phyloP scores from a whole-genome alignment of 23 red algal genomes.

The Chondrus crispus region DNA sequence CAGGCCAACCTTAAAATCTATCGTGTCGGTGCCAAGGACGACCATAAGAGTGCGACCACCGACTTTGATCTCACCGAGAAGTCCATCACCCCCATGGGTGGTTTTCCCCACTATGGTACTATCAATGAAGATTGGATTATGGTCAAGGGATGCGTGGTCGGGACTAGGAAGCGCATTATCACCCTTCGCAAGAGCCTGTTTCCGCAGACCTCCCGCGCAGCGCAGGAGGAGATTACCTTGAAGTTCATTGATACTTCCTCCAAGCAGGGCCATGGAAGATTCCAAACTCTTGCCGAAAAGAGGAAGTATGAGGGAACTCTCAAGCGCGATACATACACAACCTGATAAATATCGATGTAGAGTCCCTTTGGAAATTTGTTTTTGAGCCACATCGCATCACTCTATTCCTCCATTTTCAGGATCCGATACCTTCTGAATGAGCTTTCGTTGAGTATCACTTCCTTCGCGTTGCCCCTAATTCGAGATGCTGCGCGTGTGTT shows the following conservation, averaged over 20 bases:
- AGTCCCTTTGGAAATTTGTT: no score
- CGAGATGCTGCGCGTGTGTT: no score
- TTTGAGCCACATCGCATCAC: no score
- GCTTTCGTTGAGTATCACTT: no score
- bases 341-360: background rate
- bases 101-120: conserved; percentile 98
- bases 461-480: no score
- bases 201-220: conserved; percentile 73
- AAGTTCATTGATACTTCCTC: conserved; percentile 99
- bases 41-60: conserved; percentile 83
- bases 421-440: no score
- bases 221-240: conserved; percentile 88
- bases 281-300: conserved; percentile 98
- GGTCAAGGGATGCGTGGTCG: conserved; percentile 84
- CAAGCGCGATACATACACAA: conserved; percentile 54
- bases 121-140: conserved; percentile 98
- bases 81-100: conserved; percentile 93
- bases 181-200: conserved; percentile 90
- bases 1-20: conserved; percentile 99
- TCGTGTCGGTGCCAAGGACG: conserved; percentile 82
- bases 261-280: conserved; percentile 96
- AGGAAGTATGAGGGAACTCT: conserved; percentile 89
- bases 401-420: no score
- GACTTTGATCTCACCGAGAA: conserved; percentile 99
- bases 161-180: conserved; percentile 91